Evolutionary conservation across 192 early-diverging fungal genomes (phyloP).

Genomic region (Podila horticola): DNA sequence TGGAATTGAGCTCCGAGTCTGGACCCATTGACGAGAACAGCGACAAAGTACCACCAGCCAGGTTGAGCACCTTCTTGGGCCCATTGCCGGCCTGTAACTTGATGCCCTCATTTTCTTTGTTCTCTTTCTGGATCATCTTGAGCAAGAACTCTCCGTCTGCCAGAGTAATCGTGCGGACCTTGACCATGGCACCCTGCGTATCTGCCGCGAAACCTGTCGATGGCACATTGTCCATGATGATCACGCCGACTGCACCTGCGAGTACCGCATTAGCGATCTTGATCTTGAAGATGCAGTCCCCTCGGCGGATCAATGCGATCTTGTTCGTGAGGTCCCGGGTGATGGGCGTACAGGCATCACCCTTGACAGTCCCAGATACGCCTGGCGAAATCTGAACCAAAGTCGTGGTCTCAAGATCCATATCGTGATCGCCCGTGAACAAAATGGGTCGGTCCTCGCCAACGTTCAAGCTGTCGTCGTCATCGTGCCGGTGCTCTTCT

Average conservation of each 20-base stretch:
- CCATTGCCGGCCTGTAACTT: conserved; percentile 60
- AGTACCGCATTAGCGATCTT: conserved; percentile 65
- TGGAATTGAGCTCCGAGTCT: conserved; percentile 70
- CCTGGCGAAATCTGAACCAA: conserved; percentile 58
- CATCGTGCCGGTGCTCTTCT: conserved; percentile 11
- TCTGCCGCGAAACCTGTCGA: conserved; percentile 13
- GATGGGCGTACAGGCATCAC: conserved; percentile 68
- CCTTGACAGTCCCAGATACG: conserved; percentile 45
- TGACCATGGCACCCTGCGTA: conserved; percentile 57
- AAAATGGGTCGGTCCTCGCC: conserved; percentile 33
- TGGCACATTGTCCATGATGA: conserved; percentile 69
- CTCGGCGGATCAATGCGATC: conserved; percentile 74
- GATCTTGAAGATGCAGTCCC: conserved; percentile 71
- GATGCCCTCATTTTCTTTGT: conserved; percentile 35
- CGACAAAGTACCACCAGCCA: conserved; percentile 71
- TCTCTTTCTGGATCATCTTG: conserved; percentile 47
- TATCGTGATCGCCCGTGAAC: conserved; percentile 26
- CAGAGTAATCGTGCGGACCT: conserved; percentile 63
- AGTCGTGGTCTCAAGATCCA: conserved; percentile 52
- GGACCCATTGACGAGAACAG: conserved; percentile 81
- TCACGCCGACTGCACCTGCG: conserved; percentile 70
- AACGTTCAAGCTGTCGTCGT: conserved; percentile 48
- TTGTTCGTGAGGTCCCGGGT: conserved; percentile 51
- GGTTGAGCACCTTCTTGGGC: conserved; percentile 52
- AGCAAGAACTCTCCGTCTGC: conserved; percentile 62